phyloP scores from a whole-genome alignment of 208 protist species.

The Tritrichomonas musculus region DNA sequence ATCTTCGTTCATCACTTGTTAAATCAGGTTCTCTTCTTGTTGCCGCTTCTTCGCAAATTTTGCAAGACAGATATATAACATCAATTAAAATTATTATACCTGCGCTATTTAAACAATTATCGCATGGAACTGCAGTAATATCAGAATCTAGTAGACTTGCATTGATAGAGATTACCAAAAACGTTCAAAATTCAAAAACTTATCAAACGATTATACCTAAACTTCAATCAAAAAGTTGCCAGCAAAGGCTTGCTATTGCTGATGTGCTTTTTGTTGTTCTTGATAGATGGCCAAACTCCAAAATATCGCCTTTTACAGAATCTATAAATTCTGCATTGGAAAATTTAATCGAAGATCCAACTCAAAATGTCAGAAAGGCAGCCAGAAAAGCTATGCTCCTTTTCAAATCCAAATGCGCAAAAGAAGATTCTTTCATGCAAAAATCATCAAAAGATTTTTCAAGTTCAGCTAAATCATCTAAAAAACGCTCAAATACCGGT shows the following conservation, averaged over 20 bases:
- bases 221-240: neutral
- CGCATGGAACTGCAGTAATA: slow-evolving; percentile 5
- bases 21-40: neutral
- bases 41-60: neutral
- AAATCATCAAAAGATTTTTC: no score
- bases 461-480: no score
- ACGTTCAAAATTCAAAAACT: neutral
- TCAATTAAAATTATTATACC: neutral
- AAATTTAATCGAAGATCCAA: neutral
- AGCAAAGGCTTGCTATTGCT: neutral
- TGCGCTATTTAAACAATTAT: slow-evolving; percentile 20
- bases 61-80: neutral
- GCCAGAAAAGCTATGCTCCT: neutral
- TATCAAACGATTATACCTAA: neutral
- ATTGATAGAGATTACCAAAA: neutral
- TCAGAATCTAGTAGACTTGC: neutral
- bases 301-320: neutral
- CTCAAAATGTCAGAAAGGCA: neutral
- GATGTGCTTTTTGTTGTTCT: neutral
- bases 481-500: no score
- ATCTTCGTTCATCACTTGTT: neutral
- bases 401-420: no score
- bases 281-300: neutral
- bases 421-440: no score
- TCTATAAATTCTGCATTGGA: neutral